Base-by-base conservation (phyloP, 176 grass and related monocot genomes). In the Paspalum vaginatum region DNA sequence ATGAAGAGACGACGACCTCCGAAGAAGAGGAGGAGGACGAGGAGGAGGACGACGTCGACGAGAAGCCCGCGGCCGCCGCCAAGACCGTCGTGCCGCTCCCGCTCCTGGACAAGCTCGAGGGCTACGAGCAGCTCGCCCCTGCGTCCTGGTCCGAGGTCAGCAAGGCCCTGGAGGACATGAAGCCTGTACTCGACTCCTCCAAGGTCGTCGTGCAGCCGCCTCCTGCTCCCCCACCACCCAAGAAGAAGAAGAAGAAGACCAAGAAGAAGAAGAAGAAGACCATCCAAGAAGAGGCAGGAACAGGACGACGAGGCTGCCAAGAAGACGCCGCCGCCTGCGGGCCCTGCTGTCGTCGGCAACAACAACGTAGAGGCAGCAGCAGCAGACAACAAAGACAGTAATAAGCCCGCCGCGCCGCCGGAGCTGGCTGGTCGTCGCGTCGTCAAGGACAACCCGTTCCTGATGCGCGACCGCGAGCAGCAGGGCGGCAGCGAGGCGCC, bases 141-240 rank as follows among this genome's bases (percentile, higher is more conserved):
- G 85, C 90, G 1, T 95, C 96, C 11, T 95, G 92, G 96, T 93
- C 88, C 0, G 96, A 99, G 75, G 96, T 99, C 43, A 95, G 96
- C 90, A 95, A 93, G 84, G 96, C 88, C 21, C 75, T 99, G 14
- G 90, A 99, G 53, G 92, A 93, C 70, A 91, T 95, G 86, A 99
- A 93, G 85, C 90, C 96, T 16, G 53, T 79, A 6, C 81, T 95
- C 42, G 42, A 81, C 51, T 64, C 81, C 20, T 84, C 52, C 2
- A 24, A 20, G 79, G 49, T 56, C 66, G 6, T 11, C 43, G 18
- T n/a, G n/a, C n/a, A n/a, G n/a, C n/a, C n/a, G 10, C 39, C 20
- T 45, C 39, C 38, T 24, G 22, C 79, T 4, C 48, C 76, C 27
- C 24, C 27, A 9, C 50, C 67, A 27, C 45, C 8, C 8, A 91